phyloP scores from a whole-genome alignment of 805 yeast species.

The Saccharomycopsis sp. region DNA sequence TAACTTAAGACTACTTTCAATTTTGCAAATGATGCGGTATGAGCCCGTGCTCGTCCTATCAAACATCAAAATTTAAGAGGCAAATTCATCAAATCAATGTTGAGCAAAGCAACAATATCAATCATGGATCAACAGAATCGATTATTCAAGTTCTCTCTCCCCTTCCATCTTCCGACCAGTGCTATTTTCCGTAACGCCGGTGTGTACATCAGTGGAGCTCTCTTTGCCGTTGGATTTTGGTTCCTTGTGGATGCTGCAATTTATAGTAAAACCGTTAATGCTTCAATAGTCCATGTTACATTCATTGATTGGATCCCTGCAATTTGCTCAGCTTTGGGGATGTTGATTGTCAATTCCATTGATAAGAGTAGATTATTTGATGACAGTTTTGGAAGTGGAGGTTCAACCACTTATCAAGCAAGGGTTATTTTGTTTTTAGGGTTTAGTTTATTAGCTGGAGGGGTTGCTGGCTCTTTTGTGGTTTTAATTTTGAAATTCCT shows the following conservation, averaged over 20 bases:
- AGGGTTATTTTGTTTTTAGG: slow-evolving; percentile 85
- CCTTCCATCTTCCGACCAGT: slow-evolving; percentile 60
- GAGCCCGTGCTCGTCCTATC: too few relatives aligned
- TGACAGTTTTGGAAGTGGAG: slow-evolving; percentile 23
- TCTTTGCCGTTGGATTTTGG: slow-evolving; percentile 86
- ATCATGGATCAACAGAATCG: slow-evolving; percentile 33
- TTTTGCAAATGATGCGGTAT: neutral
- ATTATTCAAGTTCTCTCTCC: slow-evolving; percentile 52
- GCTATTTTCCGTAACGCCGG: slow-evolving; percentile 61
- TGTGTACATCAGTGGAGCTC: slow-evolving; percentile 65
- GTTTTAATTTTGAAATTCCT: slow-evolving; percentile 79
- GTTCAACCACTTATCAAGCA: slow-evolving; percentile 79
- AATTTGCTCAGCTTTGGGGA: slow-evolving; percentile 79
- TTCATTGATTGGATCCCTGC: slow-evolving; percentile 96
- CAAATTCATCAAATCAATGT: too few relatives aligned
- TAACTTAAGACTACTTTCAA: too few relatives aligned
- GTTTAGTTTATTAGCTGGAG: slow-evolving; percentile 87
- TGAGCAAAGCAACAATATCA: too few relatives aligned
- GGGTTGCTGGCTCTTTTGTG: slow-evolving; percentile 84
- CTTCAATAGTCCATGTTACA: slow-evolving; percentile 75
- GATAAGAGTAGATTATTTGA: slow-evolving; percentile 33
- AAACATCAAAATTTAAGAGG: too few relatives aligned
- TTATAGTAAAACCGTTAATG: slow-evolving; percentile 76
- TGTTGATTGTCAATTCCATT: slow-evolving; percentile 53
- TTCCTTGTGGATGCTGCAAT: slow-evolving; percentile 80